Evolutionary conservation across 2,329 filamentous ascomycete genomes (phyloP).

Genomic region (Cyphellophora europaea): DNA sequence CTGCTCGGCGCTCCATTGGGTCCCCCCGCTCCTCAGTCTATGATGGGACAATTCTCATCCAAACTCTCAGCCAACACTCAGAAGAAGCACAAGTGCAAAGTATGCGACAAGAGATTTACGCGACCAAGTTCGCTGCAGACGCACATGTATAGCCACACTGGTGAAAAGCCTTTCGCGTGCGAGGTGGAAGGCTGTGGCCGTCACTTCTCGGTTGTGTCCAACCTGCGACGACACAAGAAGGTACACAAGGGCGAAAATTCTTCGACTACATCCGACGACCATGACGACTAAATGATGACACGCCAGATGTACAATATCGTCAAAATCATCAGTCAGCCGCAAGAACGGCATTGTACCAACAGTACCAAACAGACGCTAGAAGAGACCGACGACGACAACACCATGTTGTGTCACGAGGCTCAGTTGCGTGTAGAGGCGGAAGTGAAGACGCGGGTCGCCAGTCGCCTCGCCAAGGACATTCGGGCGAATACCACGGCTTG

Average conservation of each 20-base stretch:
- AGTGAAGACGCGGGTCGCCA: too few relatives aligned
- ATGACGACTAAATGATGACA: not conserved
- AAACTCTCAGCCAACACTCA: slow-evolving; percentile 92
- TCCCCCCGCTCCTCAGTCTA: slow-evolving; percentile 81
- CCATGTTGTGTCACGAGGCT: too few relatives aligned
- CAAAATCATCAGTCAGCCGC: too few relatives aligned
- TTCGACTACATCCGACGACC: not conserved
- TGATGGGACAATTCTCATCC: slow-evolving; percentile 98
- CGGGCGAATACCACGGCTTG: too few relatives aligned
- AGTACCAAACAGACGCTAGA: too few relatives aligned
- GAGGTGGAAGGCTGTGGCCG: slow-evolving; percentile 91
- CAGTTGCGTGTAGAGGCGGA: too few relatives aligned
- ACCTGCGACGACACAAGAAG: slow-evolving; percentile 87
- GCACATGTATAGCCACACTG: slow-evolving; percentile 97
- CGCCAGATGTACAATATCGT: not conserved
- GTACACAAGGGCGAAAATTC: slow-evolving; percentile 53
- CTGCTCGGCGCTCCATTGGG: slow-evolving; percentile 51
- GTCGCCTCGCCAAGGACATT: too few relatives aligned
- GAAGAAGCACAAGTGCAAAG: slow-evolving; percentile 99
- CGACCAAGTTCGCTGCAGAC: slow-evolving; percentile 89
- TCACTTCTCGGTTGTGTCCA: slow-evolving; percentile 95
- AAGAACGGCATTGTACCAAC: too few relatives aligned
- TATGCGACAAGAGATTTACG: slow-evolving; percentile 96
- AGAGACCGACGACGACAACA: too few relatives aligned
- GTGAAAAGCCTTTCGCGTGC: slow-evolving; percentile 93